Conservation (phyloP, 345 rosid species). For the Punica granatum region DNA sequence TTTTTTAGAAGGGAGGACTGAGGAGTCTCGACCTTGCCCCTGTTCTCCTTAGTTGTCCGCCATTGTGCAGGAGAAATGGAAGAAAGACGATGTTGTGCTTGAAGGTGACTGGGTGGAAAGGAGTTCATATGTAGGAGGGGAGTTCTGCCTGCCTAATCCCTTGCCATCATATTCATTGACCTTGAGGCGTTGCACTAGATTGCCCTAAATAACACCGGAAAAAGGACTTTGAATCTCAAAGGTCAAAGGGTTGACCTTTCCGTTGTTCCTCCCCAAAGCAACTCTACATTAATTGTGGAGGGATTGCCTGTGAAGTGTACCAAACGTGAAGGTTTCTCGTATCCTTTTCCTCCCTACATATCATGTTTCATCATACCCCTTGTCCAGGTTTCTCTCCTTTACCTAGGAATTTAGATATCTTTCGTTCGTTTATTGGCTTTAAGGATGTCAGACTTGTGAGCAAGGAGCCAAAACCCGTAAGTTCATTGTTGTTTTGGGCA, state of each 20-base stretch:
- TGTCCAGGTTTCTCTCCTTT: conserved; percentile 19
- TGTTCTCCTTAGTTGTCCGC: too few relatives aligned
- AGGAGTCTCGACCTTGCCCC: too few relatives aligned
- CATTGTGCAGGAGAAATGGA: too few relatives aligned
- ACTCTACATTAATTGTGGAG: conserved; percentile 55
- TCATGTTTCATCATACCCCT: background rate
- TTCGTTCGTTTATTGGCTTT: conserved; percentile 72
- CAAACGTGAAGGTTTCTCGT: background rate
- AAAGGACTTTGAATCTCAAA: conserved; percentile 32
- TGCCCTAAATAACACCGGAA: too few relatives aligned
- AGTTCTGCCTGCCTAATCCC: too few relatives aligned
- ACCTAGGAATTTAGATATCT: conserved; percentile 45
- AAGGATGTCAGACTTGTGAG: conserved; percentile 64
- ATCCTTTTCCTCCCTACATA: background rate
- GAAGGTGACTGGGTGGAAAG: too few relatives aligned
- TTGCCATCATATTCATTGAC: too few relatives aligned
- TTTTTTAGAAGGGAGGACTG: too few relatives aligned
- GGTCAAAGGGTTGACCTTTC: conserved; percentile 37
- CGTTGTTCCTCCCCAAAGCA: conserved; percentile 52
- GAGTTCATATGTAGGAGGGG: too few relatives aligned
- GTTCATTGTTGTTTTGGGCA: conserved; percentile 5
- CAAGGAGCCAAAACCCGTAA: conserved; percentile 57
- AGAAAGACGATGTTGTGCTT: too few relatives aligned
- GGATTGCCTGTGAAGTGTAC: conserved; percentile 51
- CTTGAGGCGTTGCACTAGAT: too few relatives aligned